Conservation (phyloP, 2,329 filamentous ascomycete genomes). For the Aureobasidium pullulans region DNA sequence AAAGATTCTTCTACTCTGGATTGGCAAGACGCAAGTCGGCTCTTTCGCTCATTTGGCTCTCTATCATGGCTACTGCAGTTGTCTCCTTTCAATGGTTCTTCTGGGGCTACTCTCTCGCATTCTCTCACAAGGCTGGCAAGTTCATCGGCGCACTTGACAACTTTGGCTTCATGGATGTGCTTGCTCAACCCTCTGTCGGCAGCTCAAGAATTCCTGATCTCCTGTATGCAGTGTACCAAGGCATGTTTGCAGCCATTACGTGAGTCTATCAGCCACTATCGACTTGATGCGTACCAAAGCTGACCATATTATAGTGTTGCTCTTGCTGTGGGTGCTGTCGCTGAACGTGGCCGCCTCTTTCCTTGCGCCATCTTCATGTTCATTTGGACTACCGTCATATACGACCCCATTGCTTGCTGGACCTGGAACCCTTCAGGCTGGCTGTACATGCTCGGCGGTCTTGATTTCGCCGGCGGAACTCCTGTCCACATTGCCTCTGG, state of each 20-base stretch:
- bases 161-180: conserved; percentile 69
- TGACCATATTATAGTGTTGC: conserved; percentile 52
- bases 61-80: conserved; percentile 71
- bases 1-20: conserved; percentile 84
- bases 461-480: conserved; percentile 85
- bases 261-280: conserved; percentile 36
- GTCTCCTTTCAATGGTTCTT: conserved; percentile 93
- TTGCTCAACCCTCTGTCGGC: conserved; percentile 68
- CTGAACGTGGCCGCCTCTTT: conserved; percentile 80
- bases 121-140: conserved; percentile 66
- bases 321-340: conserved; percentile 74
- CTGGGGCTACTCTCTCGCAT: conserved; percentile 81
- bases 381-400: conserved; percentile 81
- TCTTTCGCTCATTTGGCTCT: conserved; percentile 76
- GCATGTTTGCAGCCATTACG: conserved; percentile 86
- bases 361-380: conserved; percentile 91
- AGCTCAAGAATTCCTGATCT: conserved; percentile 70
- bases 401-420: conserved; percentile 92
- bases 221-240: conserved; percentile 77
- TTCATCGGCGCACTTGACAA: conserved; percentile 76
- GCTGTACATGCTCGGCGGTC: conserved; percentile 69
- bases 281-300: neutral
- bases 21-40: conserved; percentile 84
- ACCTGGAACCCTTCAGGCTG: conserved; percentile 83
- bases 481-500: conserved; percentile 85